Percentiles rank a stretch among this genome's conserved stretches.
phyloP scores from a whole-genome alignment of 352 stramenopile species.

The Phytophthora sp. region DNA sequence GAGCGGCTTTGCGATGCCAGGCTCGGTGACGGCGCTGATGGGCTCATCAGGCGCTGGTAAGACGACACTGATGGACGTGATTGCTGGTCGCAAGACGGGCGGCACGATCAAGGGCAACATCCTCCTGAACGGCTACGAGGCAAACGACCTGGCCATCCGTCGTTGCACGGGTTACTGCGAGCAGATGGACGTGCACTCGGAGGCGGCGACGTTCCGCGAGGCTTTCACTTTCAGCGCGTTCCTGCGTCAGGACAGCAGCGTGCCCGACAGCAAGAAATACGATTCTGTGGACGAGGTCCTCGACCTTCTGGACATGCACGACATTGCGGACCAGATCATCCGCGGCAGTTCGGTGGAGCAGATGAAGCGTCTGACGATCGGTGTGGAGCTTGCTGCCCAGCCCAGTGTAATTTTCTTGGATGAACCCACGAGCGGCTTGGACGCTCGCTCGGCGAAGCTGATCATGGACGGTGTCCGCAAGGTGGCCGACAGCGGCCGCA shows the following conservation, averaged over 20 bases:
- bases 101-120: conserved; percentile 72
- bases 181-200: too few relatives aligned
- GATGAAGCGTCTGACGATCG: conserved; percentile 52
- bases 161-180: too few relatives aligned
- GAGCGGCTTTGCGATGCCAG: conserved; percentile 46
- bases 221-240: too few relatives aligned
- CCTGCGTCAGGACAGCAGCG: too few relatives aligned
- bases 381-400: conserved; percentile 69
- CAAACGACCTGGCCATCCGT: too few relatives aligned
- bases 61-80: conserved; percentile 92
- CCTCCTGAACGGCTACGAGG: conserved; percentile 37
- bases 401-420: conserved; percentile 76
- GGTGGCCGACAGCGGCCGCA: conserved; percentile 58
- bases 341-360: conserved; percentile 41
- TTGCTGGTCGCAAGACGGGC: conserved; percentile 73
- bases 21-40: conserved; percentile 88
- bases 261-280: conserved; percentile 29
- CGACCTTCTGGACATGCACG: conserved; percentile 26
- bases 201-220: too few relatives aligned
- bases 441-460: conserved; percentile 76
- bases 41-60: conserved; percentile 77
- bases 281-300: conserved; percentile 33
- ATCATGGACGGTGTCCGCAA: conserved; percentile 81
- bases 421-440: conserved; percentile 80
- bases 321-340: conserved; percentile 38